Conservation (phyloP, 768 basidiomycete genomes). For the Boletus speciosus region DNA sequence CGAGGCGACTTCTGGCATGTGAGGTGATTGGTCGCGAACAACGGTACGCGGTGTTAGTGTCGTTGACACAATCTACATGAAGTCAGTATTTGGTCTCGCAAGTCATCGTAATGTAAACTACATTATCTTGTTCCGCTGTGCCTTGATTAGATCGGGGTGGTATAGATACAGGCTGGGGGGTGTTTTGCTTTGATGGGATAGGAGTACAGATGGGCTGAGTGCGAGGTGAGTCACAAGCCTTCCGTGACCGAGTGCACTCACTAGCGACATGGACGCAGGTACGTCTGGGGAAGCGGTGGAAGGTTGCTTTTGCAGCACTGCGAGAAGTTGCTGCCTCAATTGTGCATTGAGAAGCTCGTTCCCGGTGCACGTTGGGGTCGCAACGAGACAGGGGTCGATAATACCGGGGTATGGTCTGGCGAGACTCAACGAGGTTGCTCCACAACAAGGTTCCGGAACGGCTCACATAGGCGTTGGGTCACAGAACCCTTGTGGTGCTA, state of each 20-base stretch:
- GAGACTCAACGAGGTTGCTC: not conserved
- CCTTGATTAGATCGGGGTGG: not conserved
- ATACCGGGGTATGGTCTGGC: constrained; percentile 1
- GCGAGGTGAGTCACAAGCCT: not conserved
- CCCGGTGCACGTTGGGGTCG: not conserved
- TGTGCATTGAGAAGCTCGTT: not conserved
- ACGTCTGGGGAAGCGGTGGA: not conserved
- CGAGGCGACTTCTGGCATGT: not conserved
- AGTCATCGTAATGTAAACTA: not conserved
- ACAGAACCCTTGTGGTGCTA: not conserved
- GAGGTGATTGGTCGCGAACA: not conserved
- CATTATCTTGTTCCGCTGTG: not conserved
- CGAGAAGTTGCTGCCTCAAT: not conserved
- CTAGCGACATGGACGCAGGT: not conserved
- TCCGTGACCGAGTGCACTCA: not conserved
- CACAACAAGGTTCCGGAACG: not conserved
- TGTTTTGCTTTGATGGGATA: not conserved
- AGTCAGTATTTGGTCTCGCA: not conserved
- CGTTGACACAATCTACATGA: constrained; percentile 1
- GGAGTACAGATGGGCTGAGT: constrained; percentile 1
- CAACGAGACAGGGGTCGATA: constrained; percentile 1
- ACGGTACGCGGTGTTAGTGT: not conserved
- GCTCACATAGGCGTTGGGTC: constrained; percentile 7
- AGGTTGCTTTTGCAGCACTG: not conserved
- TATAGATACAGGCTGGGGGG: not conserved